Base-by-base conservation (phyloP, 2,329 filamentous ascomycete genomes). In the Boeremia lycopersici region DNA sequence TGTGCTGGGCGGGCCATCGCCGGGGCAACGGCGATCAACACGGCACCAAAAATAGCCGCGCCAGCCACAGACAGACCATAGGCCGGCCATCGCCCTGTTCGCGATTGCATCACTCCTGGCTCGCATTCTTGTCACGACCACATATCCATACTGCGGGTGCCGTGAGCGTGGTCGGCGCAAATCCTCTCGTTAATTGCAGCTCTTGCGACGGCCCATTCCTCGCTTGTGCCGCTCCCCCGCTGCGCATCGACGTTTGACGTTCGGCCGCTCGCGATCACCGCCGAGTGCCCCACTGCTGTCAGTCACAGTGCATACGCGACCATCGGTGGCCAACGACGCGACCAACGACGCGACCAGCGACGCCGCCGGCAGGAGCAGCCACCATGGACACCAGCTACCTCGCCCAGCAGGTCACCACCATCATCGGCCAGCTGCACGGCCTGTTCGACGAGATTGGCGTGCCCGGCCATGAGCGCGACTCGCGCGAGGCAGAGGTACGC, bases 391-490 rank as follows among this genome's bases (percentile, higher is more conserved):
- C 93, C 55, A 91, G 90, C 75, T 96, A 96, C 77, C 83, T 98
- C 73, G 90, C 91, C 67, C 91, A 96, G 76, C 95, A 98, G 85
- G 91, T 99, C 78, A 95, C 91, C 65, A 91, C 86, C 69, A 97
- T 96, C 72, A 92, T 98, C 74, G 86, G 86, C 76, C 92, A 97
- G 78, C 84, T 99, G 57, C 93, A 98, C 77, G 90, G 89, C 62
- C 85, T 98, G 53, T 99, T 97, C 71, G 95, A 99, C 75, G 93
- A 99, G 74, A 99, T 99, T 70, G 95, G 95, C 55, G 90, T 99
- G n/a, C 86, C 93, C 26, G 86, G 81, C 70, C 92, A 96, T 86
- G 95, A 98, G 76, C 89, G 95, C 70, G 92, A 98, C 73, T 83
- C 86, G 44, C 85, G 95, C 69, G 93, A 98, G 74, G 85, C 90